Base-by-base conservation (phyloP, 257 asterid species). In the Scutellaria baicalensis region DNA sequence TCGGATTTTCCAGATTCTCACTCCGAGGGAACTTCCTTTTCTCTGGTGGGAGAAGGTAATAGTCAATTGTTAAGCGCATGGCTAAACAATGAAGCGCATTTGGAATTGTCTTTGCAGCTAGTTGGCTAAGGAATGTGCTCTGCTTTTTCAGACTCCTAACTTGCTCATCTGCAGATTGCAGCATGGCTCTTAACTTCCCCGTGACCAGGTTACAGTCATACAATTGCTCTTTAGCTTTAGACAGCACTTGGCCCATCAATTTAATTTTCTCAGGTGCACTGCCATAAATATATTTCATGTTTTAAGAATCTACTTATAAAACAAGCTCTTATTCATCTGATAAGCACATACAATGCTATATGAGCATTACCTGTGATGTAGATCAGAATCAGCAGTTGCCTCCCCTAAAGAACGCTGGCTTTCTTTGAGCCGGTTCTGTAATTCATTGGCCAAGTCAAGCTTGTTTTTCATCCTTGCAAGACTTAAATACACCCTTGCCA, bases 31-130 rank as follows among this genome's bases (percentile, higher is more conserved):
- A 91, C 82, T 79, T 86, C 64, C 97, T 86, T 78, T 91, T 88
- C 79, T 88, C 96, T 5, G 86, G 87, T 59, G 91, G 85, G 70
- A 94, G 97, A 59, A 91, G 96, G 76, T 89, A 81, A 77, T 91
- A 91, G 52, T 89, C 99, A 21, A 94, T 91, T 65, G 99, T 94
- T 77, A 94, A 74, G 74, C 93, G 96, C 96, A 94, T 68, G 67
- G 99, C 84, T 61, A 94, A 79, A 79, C 99, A 91, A 80, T 91
- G 99, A 81, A 94, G 83, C 75, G 89, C 99, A 78, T 86, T 94
- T n/a, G 97, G 99, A 67, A 94, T 86, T 6, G 97, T 94, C 90
- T 94, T 94, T 38, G 99, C 97, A 52, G 97, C 99, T 73, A 94
- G 75, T 76, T 91, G 99, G 70, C 97, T 91, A 52, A 94, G 88